phyloP scores from a whole-genome alignment of 495 filamentous ascomycete genomes.

The Cryomyces antarcticus region DNA sequence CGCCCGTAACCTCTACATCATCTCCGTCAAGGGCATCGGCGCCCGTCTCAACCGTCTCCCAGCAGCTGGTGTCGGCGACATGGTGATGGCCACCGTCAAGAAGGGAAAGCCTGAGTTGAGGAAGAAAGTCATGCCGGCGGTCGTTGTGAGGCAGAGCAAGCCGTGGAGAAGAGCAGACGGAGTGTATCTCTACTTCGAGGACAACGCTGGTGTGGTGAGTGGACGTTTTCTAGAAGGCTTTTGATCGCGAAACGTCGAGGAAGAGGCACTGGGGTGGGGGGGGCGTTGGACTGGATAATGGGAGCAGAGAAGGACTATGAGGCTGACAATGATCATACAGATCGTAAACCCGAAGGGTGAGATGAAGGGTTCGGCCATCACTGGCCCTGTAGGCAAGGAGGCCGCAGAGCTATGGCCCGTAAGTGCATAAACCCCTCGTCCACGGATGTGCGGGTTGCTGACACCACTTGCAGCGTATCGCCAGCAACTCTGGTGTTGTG shows the following conservation, averaged over 20 bases:
- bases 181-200: constrained; percentile 99
- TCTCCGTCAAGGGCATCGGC: constrained; percentile 98
- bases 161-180: constrained; percentile 95
- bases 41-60: constrained; percentile 95
- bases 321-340: constrained; percentile 23
- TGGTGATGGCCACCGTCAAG: constrained; percentile 99
- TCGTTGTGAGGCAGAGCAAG: constrained; percentile 96
- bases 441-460: constrained; percentile 1
- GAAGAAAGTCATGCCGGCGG: constrained; percentile 99
- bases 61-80: constrained; percentile 94
- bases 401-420: constrained; percentile 98
- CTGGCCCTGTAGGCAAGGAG: constrained; percentile 97
- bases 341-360: constrained; percentile 99
- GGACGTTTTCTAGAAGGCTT: neutral
- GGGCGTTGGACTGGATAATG: neutral
- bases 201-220: constrained; percentile 96
- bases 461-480: constrained; percentile 56
- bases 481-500: constrained; percentile 97
- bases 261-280: neutral
- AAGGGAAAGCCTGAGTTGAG: constrained; percentile 99
- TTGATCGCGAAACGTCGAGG: neutral
- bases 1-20: constrained; percentile 98
- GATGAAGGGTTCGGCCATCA: constrained; percentile 99
- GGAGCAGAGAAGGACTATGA: neutral
- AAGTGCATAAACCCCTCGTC: constrained; percentile 19